Conservation (phyloP, 2,329 filamentous ascomycete genomes). For the Rhynchosporium graminicola region DNA sequence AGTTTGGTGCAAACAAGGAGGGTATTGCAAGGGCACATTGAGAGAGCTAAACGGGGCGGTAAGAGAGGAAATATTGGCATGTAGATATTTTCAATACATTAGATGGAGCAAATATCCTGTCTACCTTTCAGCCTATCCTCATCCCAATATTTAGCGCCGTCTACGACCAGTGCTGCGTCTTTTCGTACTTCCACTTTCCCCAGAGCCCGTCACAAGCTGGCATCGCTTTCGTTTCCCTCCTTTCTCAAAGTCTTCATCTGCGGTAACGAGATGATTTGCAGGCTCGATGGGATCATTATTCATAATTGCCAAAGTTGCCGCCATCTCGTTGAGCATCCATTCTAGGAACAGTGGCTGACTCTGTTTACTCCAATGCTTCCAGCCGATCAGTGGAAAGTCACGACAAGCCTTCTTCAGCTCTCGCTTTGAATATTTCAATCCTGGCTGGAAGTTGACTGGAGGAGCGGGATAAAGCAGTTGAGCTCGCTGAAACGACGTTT, state of each 20-base stretch:
- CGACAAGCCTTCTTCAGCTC: not conserved
- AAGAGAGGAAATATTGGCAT: slow-evolving; percentile 66
- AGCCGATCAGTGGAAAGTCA: not conserved
- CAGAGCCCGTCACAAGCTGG: not conserved
- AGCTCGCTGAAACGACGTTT: not conserved
- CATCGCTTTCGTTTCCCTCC: not conserved
- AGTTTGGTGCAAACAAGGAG: slow-evolving; percentile 85
- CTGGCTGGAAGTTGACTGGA: not conserved
- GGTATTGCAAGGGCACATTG: slow-evolving; percentile 77
- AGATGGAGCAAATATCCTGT: not conserved
- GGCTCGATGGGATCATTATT: not conserved
- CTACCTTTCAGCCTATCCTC: not conserved
- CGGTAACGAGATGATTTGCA: not conserved
- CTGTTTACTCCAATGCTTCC: slow-evolving; percentile 1
- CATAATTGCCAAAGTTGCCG: not conserved
- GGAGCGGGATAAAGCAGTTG: not conserved
- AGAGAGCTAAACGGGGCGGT: slow-evolving; percentile 81
- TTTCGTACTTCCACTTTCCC: not conserved
- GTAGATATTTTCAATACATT: slow-evolving; percentile 22
- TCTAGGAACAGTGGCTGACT: not conserved
- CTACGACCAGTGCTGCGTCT: not conserved
- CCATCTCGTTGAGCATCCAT: slow-evolving; percentile 2
- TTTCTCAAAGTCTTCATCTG: not conserved
- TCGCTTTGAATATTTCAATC: not conserved
- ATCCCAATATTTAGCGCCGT: not conserved